Evolutionary conservation across 139 green algal species (phyloP), one percentile per base, ranked within the genome.

Genomic region (Volvox reticuliferus): DNA sequence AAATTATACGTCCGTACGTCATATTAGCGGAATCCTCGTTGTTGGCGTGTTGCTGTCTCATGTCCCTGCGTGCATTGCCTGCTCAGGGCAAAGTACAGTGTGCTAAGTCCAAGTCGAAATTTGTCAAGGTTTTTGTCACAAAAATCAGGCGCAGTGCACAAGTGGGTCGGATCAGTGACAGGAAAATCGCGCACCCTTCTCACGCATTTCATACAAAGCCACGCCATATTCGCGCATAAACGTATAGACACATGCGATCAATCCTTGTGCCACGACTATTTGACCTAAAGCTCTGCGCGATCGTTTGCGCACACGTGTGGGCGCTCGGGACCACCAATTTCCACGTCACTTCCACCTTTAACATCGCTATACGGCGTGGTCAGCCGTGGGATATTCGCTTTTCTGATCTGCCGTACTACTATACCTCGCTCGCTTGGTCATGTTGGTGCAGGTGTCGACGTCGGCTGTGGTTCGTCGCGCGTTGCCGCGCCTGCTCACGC

Each of bases 401-500:
- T 2, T 9, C 12, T 12, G 21, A 30, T 28, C 12, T 24, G 21
- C 65, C 24, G 65, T 73, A 30, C 6, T 73, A 28, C 12, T 12
- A 16, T 30, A 73, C 65, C 12, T 73, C 65, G 2, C 21, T 73
- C 65, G 21, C 65, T 73, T 55, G 44, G 5, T 14, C 44, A 9
- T 55, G 44, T 2, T 0, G 14, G 14, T 32, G 33, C 83, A 89
- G 83, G 83, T 80, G 83, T 68, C 83, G 13, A 55, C 44, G 9
- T 44, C 83, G 17, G 44, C 68, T 21, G 18, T 68, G 26, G 13
- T 44, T 16, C 83, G 68, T 28, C 83, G 83, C 18, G 26, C 83
- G 24, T 37, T 89, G 24, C 83, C 83, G 26, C 67, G 83, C 67
- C 67, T 89, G 32, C 82, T 88, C 62, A n/a, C 63, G 33, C 63